These are phyloP conservation scores for Pleurotus cornucopiae DNA, from an alignment of 768 basidiomycete genomes.

Conservation along the genomic window DNA sequence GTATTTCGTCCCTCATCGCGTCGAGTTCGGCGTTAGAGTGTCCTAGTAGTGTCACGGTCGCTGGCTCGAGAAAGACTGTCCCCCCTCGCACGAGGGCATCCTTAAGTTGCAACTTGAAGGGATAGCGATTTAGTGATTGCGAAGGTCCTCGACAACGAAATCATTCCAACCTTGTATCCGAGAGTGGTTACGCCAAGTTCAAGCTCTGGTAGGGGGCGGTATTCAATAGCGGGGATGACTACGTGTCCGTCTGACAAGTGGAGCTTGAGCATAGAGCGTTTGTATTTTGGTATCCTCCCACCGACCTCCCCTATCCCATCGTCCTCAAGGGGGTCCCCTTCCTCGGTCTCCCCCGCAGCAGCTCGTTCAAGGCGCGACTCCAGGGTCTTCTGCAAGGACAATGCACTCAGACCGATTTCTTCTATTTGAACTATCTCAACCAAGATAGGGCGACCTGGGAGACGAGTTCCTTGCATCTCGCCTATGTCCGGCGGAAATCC, in stretches of 20 bases:
- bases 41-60: constrained; percentile 55
- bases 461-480: constrained; percentile 26
- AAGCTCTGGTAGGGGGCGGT: constrained; percentile 57
- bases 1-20: constrained; percentile 47
- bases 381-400: constrained; percentile 67
- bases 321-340: constrained; percentile 45
- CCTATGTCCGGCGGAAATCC: constrained; percentile 54
- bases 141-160: neutral
- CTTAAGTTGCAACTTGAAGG: constrained; percentile 53
- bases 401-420: constrained; percentile 83
- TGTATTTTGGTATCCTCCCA: constrained; percentile 78
- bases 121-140: neutral
- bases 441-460: constrained; percentile 48
- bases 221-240: constrained; percentile 74
- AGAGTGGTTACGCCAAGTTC: constrained; percentile 72
- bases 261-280: constrained; percentile 73
- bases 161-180: constrained; percentile 69
- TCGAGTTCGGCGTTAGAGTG: constrained; percentile 66
- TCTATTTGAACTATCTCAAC: constrained; percentile 77
- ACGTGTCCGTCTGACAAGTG: constrained; percentile 75
- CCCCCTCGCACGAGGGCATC: constrained; percentile 66
- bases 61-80: constrained; percentile 74
- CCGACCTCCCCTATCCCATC: constrained; percentile 62
- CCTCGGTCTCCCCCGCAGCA: constrained; percentile 37
- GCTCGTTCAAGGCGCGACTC: constrained; percentile 36